Percentiles rank a stretch among this genome's conserved stretches.
phyloP scores from a whole-genome alignment of 352 stramenopile species.

The Phytophthora syringae region DNA sequence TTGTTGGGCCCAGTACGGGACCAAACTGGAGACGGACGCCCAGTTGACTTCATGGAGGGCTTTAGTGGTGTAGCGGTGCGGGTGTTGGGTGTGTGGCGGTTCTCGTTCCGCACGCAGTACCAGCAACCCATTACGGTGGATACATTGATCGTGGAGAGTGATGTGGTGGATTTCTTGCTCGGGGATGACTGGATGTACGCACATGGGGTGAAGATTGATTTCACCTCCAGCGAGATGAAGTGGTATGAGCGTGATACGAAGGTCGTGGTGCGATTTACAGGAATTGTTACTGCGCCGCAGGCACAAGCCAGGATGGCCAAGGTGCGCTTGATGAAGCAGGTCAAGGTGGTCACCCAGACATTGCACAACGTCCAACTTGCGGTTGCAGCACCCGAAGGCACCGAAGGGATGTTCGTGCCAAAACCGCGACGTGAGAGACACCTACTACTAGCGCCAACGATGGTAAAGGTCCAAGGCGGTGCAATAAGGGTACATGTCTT shows the following conservation, averaged over 20 bases:
- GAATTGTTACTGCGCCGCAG: no score
- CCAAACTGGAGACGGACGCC: not conserved
- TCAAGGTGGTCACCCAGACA: no score
- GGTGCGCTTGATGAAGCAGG: no score
- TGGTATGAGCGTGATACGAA: not conserved
- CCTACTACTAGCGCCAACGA: no score
- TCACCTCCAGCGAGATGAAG: slow-evolving; percentile 12
- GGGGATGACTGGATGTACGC: slow-evolving; percentile 9
- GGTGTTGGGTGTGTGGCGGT: slow-evolving; percentile 1
- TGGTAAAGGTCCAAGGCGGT: no score
- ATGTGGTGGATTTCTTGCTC: not conserved
- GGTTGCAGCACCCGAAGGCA: no score
- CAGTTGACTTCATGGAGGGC: slow-evolving; percentile 1
- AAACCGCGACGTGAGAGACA: no score
- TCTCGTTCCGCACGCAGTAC: not conserved
- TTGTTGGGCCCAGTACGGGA: not conserved
- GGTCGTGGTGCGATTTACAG: slow-evolving; percentile 1
- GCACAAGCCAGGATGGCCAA: slow-evolving; percentile 1
- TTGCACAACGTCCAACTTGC: no score
- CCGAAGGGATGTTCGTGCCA: no score
- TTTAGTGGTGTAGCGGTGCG: not conserved
- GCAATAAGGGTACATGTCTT: slow-evolving; percentile 5
- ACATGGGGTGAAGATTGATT: slow-evolving; percentile 8
- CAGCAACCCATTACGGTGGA: slow-evolving; percentile 1
- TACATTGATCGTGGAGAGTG: not conserved